Base-by-base conservation (phyloP, 2,329 filamentous ascomycete species). In the Fusarium sp. region DNA sequence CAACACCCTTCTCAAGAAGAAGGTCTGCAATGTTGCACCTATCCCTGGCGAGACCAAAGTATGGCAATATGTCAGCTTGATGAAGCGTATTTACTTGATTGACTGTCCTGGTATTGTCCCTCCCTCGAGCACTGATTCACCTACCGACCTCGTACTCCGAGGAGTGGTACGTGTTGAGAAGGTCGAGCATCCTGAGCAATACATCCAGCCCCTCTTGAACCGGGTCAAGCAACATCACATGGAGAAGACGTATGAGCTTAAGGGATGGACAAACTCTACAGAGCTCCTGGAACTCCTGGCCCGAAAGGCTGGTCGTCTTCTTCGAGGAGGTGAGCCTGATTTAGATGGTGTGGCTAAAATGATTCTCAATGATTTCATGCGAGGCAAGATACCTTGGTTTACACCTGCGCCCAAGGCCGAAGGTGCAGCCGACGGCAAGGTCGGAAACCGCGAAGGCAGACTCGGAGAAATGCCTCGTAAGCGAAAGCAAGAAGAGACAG, bases 41-140 rank as follows among this genome's bases (percentile, higher is more conserved):
- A 97, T 98, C 66, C 95, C 96, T 8, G 96, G 94, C 15, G 94
- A 97, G 83, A 98, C 95, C 34, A 98, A 97, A 81, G 92, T 97
- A 31, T 98, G 96, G 95, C 95, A 97, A 78, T 97, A 97, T 76
- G 93, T 97, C 71, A 97, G 94, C 4, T 81, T 98, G 62, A 97
- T 97, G 92, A 97, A 94, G 82, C 86, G 93, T 55, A 97, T 97
- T 41, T 85, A 83, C 80, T 87, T 99, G 56, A 98, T 99, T 73
- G 96, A 99, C 75, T 98, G 95, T 75, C 96, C 96, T 38, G 96
- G 96, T 79, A 94, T 99, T 40, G 96, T 98, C 1, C 96, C 96
- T 6, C 95, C 96, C 0, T 96, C 92, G 69, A 89, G 89, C 65
- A 88, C 89, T 56, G 95, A 97, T 75, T 92, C 91, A 0, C 92